Base-by-base conservation (phyloP, 208 protist genomes). In the Histomonas meleagridis region DNA sequence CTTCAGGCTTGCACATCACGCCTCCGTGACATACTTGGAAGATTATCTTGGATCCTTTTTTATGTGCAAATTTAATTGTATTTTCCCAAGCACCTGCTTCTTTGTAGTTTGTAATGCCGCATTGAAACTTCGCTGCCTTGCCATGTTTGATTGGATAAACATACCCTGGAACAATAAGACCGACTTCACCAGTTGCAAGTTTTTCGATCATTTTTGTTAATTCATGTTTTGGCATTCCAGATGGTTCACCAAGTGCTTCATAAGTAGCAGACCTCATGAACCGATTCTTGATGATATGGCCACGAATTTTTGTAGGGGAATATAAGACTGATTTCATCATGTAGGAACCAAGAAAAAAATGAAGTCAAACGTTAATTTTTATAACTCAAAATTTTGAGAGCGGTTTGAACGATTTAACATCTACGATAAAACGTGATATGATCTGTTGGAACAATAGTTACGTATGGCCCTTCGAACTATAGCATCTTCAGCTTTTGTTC, bases 161-260 rank as follows among this genome's bases (percentile, higher is more conserved):
- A 23, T 81, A 81, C 32, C 70, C 70, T 51, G 70, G 70, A 81
- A 81, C 70, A 7, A 81, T 81, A 1, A 81, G 40, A 12, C 70
- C 70, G 7, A 81, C 38, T 51, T 81, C 38, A 32, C 70, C 70
- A 51, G 48, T 43, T 46, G 70, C 70, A 28, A 81, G 70, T 28
- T 48, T 51, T 1, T 1, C 2, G n/a, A 46, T 46, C 26, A 46
- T 46, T 51, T 51, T 81, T 48, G 12, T 46, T 18, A 81, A 23
- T 7, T 32, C 4, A 46, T 3, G 0, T 18, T 23, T 81, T 28
- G 70, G 70, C 26, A 55, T 21, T 38, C 76, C 76, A 55, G 51
- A 2, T 32, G 23, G 16, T 35, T 43, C 46, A 16, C 46, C 23
- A 14, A 43, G n/a, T 1, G 3, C n/a, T 43, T 46, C 38, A 48